A percentile compares a stretch with the other conserved stretches of the same genome.
Evolutionary conservation across 2,329 filamentous ascomycete genomes (phyloP).

Genomic region (Sporothrix euskadiensis): DNA sequence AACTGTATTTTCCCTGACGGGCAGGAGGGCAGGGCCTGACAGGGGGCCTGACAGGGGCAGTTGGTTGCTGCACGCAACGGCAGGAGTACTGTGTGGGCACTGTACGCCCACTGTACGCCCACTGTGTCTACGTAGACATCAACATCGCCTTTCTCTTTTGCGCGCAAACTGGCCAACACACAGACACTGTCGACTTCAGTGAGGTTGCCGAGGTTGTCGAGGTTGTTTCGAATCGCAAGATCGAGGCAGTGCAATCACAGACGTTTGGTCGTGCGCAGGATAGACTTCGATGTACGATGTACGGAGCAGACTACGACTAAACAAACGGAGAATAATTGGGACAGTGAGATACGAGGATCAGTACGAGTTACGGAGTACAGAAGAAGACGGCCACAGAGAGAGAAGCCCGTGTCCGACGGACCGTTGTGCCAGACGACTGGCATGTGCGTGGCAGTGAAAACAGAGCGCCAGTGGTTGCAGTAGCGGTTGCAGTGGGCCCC

Average conservation of each 20-base stretch:
- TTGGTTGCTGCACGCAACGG: slow-evolving; percentile 24
- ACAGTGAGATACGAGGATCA: not conserved
- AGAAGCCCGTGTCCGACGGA: slow-evolving; percentile 1
- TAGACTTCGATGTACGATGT: not conserved
- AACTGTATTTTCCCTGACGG: not conserved
- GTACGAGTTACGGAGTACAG: not conserved
- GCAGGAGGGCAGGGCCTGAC: not conserved
- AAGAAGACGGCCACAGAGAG: not conserved
- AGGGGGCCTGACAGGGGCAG: not conserved
- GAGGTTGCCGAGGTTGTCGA: not conserved
- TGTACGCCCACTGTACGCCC: not conserved
- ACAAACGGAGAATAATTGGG: not conserved
- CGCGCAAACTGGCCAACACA: no score
- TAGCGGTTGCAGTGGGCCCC: slow-evolving; percentile 3
- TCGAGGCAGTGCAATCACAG: slow-evolving; percentile 8
- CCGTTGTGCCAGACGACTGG: not conserved
- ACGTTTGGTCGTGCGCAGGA: not conserved
- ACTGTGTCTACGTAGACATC: not conserved
- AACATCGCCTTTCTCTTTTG: no score
- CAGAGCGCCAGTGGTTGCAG: slow-evolving; percentile 3
- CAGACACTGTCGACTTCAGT: no score
- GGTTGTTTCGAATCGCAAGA: not conserved
- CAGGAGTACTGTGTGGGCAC: not conserved
- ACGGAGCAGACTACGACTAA: no score
- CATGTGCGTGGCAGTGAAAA: not conserved